Base-by-base conservation (phyloP, 1,284 basidiomycete species). In the Golubevia sp. region DNA sequence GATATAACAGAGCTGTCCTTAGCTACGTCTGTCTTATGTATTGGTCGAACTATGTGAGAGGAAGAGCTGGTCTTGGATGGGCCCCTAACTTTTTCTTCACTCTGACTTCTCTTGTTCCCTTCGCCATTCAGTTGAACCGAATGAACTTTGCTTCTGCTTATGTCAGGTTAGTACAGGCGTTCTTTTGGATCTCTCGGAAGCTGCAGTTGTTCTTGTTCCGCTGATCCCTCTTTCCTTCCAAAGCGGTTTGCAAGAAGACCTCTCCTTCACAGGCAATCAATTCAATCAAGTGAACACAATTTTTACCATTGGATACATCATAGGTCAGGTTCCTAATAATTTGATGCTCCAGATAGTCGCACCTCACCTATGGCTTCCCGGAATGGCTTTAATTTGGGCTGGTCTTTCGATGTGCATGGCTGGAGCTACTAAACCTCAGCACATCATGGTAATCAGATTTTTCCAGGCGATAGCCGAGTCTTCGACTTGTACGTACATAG, bases 401-500 rank as follows among this genome's bases (percentile, higher is more conserved):
- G 61, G 65, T 1, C 63, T 80, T 0, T 66, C 68, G 20, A 64
- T 61, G 48, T 68, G 64, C 44, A 62, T 66, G 15, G 61, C 71
- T 15, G 63, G 72, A 13, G 56, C 67, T 25, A 67, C 73, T 61
- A 63, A 34, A 11, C 65, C 53, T 34, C 23, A 49, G 62, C 80
- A 91, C 87, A 86, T 92, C 56, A 90, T 90, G 78, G 89, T 86
- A 26, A 90, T 91, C 61, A 87, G 90, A 1, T 91, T 92, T 79
- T 86, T 92, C 61, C 90, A 91, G 79, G 91, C 90, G 6, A 85
- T 91, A 62, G 88, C 88, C 2, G 91, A 92, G 79, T 87, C 89
- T 0, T 91, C 89, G 4, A 76, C 73, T 8, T n/a, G 15, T 49
- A 23, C 21, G 25, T 25, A 18, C 24, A 25, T 3, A 11, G 20